These are phyloP conservation scores for Ceratocystis cubensis DNA, from an alignment of 2,329 filamentous ascomycete genomes.

Conservation along the genomic window DNA sequence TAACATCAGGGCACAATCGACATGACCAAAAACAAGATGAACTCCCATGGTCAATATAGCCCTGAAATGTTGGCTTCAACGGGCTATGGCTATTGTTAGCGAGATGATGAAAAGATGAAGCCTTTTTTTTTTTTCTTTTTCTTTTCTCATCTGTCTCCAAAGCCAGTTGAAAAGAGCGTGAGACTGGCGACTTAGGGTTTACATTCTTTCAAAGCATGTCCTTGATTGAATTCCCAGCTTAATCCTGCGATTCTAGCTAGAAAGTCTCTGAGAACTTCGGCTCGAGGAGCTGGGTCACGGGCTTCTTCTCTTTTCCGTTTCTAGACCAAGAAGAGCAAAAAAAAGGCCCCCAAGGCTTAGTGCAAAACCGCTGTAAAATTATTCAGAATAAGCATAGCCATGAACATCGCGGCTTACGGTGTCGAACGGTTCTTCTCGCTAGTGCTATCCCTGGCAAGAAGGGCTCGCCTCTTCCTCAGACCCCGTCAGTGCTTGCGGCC, in stretches of 20 bases:
- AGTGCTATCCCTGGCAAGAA: not conserved
- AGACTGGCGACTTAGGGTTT: not conserved
- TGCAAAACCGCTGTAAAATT: not conserved
- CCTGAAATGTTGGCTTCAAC: not conserved
- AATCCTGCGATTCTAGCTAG: too few relatives aligned
- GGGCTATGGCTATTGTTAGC: too few relatives aligned
- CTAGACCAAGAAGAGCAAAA: not conserved
- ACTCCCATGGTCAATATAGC: not conserved
- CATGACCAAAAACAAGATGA: not conserved
- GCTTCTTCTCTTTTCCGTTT: not conserved
- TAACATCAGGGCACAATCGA: not conserved
- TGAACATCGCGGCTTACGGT: not conserved
- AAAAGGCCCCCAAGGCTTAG: not conserved
- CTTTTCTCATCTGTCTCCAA: not conserved
- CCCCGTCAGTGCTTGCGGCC: conserved; percentile 3
- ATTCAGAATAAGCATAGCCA: not conserved
- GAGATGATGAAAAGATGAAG: not conserved
- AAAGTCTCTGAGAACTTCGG: not conserved
- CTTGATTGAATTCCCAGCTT: not conserved
- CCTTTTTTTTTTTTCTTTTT: not conserved
- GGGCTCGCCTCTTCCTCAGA: conserved; percentile 8
- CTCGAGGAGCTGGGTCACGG: not conserved
- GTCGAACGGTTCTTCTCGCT: conserved; percentile 6
- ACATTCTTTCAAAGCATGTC: too few relatives aligned
- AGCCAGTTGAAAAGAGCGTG: not conserved